phyloP scores from a whole-genome alignment of 2,329 filamentous ascomycete species.

The Colletotrichum tropicicola region DNA sequence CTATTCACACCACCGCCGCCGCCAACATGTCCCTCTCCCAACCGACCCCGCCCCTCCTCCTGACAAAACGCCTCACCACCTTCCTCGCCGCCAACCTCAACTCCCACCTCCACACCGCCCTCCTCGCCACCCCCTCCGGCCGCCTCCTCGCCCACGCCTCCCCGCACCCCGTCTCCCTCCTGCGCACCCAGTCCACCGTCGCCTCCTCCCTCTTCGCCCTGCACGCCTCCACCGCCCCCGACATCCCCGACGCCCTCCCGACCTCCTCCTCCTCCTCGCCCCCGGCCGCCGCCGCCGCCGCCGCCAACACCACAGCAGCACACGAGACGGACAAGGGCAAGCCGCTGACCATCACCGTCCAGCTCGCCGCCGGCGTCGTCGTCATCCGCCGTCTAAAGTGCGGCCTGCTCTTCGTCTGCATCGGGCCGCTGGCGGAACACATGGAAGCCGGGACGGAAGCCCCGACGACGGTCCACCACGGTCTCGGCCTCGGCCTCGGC shows the following conservation, averaged over 20 bases:
- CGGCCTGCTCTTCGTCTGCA: conserved; percentile 69
- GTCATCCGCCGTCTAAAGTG: conserved; percentile 66
- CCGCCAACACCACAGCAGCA: not conserved
- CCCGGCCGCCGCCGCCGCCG: conserved; percentile 32
- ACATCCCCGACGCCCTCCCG: conserved; percentile 53
- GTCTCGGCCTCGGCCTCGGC: too few species aligned
- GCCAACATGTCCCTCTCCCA: conserved; percentile 44
- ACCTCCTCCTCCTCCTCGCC: conserved; percentile 36
- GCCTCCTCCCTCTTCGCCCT: conserved; percentile 69
- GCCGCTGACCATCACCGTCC: conserved; percentile 61
- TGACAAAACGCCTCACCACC: conserved; percentile 71
- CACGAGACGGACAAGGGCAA: conserved; percentile 35
- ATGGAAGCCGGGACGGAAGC: too few species aligned
- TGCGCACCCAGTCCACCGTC: conserved; percentile 71
- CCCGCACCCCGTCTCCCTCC: conserved; percentile 56
- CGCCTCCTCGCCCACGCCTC: conserved; percentile 72
- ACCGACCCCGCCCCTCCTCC: conserved; percentile 65
- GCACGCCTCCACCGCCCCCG: conserved; percentile 56
- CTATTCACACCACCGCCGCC: not conserved
- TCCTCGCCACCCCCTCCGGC: conserved; percentile 67
- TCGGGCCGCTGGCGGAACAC: conserved; percentile 54
- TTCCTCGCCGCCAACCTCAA: conserved; percentile 69
- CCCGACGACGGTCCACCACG: too few species aligned
- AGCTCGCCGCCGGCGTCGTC: conserved; percentile 66
- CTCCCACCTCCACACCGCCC: conserved; percentile 64